These are phyloP conservation scores for Fusarium verrucosum DNA, from an alignment of 2,329 filamentous ascomycete genomes.

Conservation along the genomic window DNA sequence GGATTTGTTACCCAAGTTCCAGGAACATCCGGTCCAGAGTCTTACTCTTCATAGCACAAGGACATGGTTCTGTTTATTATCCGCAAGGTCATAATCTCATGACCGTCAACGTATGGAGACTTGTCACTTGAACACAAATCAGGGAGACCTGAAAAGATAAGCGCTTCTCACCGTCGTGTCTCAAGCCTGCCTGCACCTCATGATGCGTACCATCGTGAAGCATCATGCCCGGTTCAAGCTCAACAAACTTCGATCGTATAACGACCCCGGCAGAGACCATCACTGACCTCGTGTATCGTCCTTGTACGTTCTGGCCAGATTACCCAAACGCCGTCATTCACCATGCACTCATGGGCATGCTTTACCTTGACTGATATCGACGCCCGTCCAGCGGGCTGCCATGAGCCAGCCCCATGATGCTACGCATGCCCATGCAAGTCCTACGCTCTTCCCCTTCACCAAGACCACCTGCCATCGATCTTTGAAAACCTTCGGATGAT, in stretches of 20 bases:
- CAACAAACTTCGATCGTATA: not conserved
- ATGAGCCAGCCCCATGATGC: conserved; percentile 21
- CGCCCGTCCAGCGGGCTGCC: conserved; percentile 15
- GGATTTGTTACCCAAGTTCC: not conserved
- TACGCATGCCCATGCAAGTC: conserved; percentile 37
- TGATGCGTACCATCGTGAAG: not conserved
- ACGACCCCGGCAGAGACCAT: not conserved
- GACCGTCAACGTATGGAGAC: not conserved
- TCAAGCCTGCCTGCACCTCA: not conserved
- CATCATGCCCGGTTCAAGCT: not conserved
- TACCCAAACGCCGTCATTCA: conserved; percentile 25
- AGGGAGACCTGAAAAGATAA: not conserved
- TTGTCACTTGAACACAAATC: not conserved
- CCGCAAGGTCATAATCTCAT: not conserved
- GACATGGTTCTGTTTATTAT: not conserved
- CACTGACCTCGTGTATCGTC: not conserved
- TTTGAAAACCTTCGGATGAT: conserved; percentile 43
- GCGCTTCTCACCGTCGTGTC: not conserved
- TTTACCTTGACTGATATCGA: conserved; percentile 25
- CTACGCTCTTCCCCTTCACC: conserved; percentile 40
- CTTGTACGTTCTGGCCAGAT: conserved; percentile 3
- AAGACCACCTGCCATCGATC: conserved; percentile 41
- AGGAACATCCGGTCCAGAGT: not conserved
- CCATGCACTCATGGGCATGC: conserved; percentile 16
- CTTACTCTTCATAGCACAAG: not conserved